Conservation (phyloP, 2,329 filamentous ascomycete species). For the Monilinia fructigena region DNA sequence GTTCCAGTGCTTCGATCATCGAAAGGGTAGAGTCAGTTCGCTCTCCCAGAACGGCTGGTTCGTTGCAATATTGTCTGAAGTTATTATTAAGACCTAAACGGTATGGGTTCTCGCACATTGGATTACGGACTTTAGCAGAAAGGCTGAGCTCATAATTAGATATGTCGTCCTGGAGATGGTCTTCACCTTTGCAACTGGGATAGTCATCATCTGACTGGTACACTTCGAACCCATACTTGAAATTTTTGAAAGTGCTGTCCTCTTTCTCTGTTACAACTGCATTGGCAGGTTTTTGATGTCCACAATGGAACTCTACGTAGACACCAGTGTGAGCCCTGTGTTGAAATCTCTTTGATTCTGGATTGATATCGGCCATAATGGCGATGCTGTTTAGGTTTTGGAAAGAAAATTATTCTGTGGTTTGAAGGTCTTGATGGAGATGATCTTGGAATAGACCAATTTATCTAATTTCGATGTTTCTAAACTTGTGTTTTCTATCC, state of each 20-base stretch:
- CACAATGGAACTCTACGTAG: not conserved
- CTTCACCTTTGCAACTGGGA: not conserved
- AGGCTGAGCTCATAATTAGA: not conserved
- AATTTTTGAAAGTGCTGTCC: not conserved
- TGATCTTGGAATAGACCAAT: not conserved
- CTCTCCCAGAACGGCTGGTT: not conserved
- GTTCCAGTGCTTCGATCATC: not conserved
- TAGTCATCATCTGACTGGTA: not conserved
- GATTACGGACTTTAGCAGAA: not conserved
- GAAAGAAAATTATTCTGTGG: not conserved
- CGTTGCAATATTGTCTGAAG: no score
- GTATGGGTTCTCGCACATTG: no score
- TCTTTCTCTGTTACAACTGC: not conserved
- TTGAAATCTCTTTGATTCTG: slow-evolving; percentile 36
- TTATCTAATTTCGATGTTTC: not conserved
- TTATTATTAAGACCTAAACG: no score
- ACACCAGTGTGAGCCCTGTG: not conserved
- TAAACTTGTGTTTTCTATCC: not conserved
- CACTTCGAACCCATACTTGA: not conserved
- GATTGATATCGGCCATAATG: not conserved
- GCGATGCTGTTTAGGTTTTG: not conserved
- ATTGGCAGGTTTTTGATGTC: not conserved
- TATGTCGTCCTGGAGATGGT: not conserved
- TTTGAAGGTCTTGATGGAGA: not conserved
- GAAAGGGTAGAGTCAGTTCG: not conserved